Base-by-base conservation (phyloP, 1,139 yeast species). In the Diutina ranongensis region DNA sequence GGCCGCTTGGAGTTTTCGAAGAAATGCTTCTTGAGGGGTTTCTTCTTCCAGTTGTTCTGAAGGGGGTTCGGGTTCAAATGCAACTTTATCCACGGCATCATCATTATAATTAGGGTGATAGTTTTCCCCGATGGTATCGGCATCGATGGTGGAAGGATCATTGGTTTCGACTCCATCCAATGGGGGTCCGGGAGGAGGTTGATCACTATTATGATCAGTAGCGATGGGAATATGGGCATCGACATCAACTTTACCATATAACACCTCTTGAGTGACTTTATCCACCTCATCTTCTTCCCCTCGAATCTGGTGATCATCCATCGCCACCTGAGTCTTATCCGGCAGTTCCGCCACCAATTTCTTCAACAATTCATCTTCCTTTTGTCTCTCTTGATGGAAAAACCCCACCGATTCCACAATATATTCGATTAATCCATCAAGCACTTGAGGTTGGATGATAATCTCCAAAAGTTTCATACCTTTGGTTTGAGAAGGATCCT, bases 381-480 rank as follows among this genome's bases (percentile, higher is more conserved):
- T 56, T n/a, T 56, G 36, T 13, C 54, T 52, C 46, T 59, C 55
- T 9, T 60, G 58, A 45, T 68, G 58, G 51, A 66, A 71, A 49
- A 64, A 68, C 27, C 61, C 68, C 22, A 71, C 74, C 52, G 74
- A 67, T 20, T 52, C 49, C 28, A 58, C 64, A 7, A 67, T 51
- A 50, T 61, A 60, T 44, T 68, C 72, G 36, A 67, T 55, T 32
- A 71, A 61, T 2, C 74, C 75, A 45, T 57, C 60, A 45, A 72
- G 57, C 19, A 72, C 63, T 49, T 71, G 75, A 18, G 76, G 75
- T 51, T 71, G 76, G 45, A 70, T 59, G 36, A 72, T 56, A 31
- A 72, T 54, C 49, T 71, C 76, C 41, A 72, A 50, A 40, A 72
- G 57, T 51, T 69, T 70, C 38, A 64, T 64, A 4, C 71, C 71